Base-by-base conservation (phyloP, 2,329 filamentous ascomycete species). In the Laburnicola sp. region DNA sequence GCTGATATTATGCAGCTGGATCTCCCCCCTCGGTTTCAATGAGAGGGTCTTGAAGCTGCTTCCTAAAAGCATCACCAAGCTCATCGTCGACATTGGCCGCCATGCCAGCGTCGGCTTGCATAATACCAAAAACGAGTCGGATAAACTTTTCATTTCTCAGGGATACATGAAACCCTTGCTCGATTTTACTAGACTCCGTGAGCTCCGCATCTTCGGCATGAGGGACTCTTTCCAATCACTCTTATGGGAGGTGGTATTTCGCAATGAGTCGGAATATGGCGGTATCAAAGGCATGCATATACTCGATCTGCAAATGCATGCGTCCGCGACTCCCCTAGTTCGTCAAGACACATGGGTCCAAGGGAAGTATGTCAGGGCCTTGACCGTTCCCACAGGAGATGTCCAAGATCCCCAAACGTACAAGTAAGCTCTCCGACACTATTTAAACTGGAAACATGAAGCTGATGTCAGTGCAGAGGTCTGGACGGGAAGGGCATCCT, bases 211-310 rank as follows among this genome's bases (percentile, higher is more conserved):
- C 38, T 65, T 69, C 35, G 41, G 50, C 39, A 64, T 72, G 48
- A 58, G 46, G 7, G 59, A 67, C 43, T 66, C 63, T 0, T 47
- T 61, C 25, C 68, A 72, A 45, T 50, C 56, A 2, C 50, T 68
- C 26, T 50, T 68, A 4, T 72, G 69, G 69, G 66, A 67, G 51
- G 56, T 65, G 8, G 58, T 69, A 16, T 71, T 59, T 40, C 56
- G 59, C 28, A 71, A 67, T 50, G 27, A 50, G 4, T 16, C 16
- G 16, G 16, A 16, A 16, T 16, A 16, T 16, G 40, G 48, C 11
- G 50, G 58, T 2, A 28, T n/a, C 32, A 46, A 48, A 2, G 56
- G 56, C 4, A 64, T 72, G 57, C 43, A 47, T 2, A 47, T 63
- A 1, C 51, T 68, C 0, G 68, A 72, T 7, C 53, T 72, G 0